Evolutionary conservation across 371 early-diverging fungal species (phyloP).

Genomic region (Nosema bombycis): DNA sequence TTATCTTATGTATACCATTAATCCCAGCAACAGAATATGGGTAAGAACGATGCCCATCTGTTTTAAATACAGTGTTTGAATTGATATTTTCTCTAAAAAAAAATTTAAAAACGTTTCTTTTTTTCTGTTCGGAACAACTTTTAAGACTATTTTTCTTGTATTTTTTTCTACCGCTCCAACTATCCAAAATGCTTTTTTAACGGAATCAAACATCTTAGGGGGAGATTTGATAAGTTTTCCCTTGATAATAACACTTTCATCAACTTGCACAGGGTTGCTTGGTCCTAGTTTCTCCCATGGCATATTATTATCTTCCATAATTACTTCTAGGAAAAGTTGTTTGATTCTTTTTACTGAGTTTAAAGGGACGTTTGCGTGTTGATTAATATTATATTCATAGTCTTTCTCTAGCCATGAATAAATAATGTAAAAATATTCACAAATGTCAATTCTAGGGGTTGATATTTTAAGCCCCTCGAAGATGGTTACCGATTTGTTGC

Average conservation of each 20-base stretch:
- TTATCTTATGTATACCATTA: not conserved
- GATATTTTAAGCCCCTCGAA: not conserved
- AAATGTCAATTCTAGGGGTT: not conserved
- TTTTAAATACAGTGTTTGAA: not conserved
- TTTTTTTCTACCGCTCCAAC: constrained; percentile 5
- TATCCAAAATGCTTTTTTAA: not conserved
- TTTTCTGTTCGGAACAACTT: constrained; percentile 13
- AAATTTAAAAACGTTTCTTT: not conserved
- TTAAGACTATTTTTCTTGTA: not conserved
- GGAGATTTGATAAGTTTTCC: not conserved
- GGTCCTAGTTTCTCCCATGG: not conserved
- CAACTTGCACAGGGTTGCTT: not conserved
- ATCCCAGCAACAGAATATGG: not conserved
- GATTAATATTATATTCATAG: constrained; percentile 11
- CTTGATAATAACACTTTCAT: not conserved
- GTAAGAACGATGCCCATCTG: constrained; percentile 7
- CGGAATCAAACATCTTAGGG: not conserved
- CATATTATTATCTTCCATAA: not conserved
- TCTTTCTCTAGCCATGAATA: constrained; percentile 10
- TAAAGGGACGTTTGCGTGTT: not conserved
- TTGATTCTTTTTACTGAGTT: constrained; percentile 15
- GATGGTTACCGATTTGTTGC: not conserved
- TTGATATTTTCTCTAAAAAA: not conserved
- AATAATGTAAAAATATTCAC: constrained; percentile 1
- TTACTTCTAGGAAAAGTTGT: not conserved